Conservation (phyloP, 352 stramenopile genomes). For the Globisporangium echinulatum region DNA sequence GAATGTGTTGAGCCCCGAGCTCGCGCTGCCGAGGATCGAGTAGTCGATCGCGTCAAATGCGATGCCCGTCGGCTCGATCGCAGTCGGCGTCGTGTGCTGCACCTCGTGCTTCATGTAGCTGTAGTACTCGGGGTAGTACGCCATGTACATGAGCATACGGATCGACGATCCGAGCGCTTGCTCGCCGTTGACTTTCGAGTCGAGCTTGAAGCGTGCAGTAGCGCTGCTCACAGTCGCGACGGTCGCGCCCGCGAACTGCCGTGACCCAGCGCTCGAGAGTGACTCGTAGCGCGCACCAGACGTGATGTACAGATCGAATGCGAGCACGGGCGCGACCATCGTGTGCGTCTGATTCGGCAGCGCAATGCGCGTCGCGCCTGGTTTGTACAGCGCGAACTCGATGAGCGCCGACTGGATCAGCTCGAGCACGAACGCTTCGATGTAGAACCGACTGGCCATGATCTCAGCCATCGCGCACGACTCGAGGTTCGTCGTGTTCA, state of each 20-base stretch:
- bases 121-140: constrained; percentile 28
- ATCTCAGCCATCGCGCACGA: constrained; percentile 20
- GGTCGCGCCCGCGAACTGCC: constrained; percentile 5
- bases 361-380: background rate
- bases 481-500: constrained; percentile 21
- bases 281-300: constrained; percentile 13
- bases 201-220: constrained; percentile 14
- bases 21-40: constrained; percentile 18
- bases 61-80: background rate
- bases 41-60: constrained; percentile 18
- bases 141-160: constrained; percentile 26
- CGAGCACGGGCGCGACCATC: constrained; percentile 9
- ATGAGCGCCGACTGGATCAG: constrained; percentile 19
- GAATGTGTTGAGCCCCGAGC: constrained; percentile 28
- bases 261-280: constrained; percentile 8
- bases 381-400: constrained; percentile 6
- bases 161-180: constrained; percentile 14
- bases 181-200: constrained; percentile 19
- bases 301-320: constrained; percentile 11
- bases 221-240: constrained; percentile 15
- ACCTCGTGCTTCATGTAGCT: constrained; percentile 14
- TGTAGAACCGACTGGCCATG: constrained; percentile 19
- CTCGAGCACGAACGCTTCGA: constrained; percentile 20
- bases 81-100: background rate
- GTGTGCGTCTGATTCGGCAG: constrained; percentile 10